Base-by-base conservation (phyloP, 2,329 filamentous ascomycete genomes). In the Fusarium drepaniforme region DNA sequence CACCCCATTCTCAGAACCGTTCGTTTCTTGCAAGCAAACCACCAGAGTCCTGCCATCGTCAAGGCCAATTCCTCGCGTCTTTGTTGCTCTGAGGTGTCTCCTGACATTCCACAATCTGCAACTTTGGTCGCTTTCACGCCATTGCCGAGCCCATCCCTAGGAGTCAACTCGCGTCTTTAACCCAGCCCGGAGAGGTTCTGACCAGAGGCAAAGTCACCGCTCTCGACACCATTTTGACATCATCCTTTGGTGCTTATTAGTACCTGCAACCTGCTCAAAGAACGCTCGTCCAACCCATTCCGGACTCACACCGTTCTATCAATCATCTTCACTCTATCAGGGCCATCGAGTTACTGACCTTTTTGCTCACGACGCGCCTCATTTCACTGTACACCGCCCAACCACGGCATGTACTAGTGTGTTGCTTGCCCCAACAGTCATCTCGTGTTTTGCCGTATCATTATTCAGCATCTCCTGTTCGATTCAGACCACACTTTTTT, bases 361-460 rank as follows among this genome's bases (percentile, higher is more conserved):
- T 13, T 38, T 37, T 25, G 40, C n/a, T 63, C 42, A 53, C 60
- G 44, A 63, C 44, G 35, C 42, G 21, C 61, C 62, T 40, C 64
- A 64, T 49, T 53, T 63, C 51, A n/a, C 23, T 33, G 28, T 35
- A 18, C 67, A 59, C 57, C 38, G 30, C 59, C 37, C 64, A 23
- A n/a, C 25, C 42, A 64, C 68, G 72, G 72, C 57, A 74, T 74
- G 72, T 40, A 38, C 61, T 70, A 72, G 72, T 64, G 42, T 49
- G 42, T 49, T 63, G 35, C 40, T 66, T 30, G 57, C 25, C 49
- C 28, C 23, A 62, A 63, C 51, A 64, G 49, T 37, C 25, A 44
- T 62, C 53, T n/a, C 51, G 51, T 44, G 33, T 58, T 38, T 61
- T 42, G 44, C 23, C 46, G 53, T 60, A 51, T 70, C 63, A 58